A percentile compares a stretch with the other conserved stretches of the same genome.
Conservation (phyloP, 805 yeast genomes). For the Gaillardinia entomophila region DNA sequence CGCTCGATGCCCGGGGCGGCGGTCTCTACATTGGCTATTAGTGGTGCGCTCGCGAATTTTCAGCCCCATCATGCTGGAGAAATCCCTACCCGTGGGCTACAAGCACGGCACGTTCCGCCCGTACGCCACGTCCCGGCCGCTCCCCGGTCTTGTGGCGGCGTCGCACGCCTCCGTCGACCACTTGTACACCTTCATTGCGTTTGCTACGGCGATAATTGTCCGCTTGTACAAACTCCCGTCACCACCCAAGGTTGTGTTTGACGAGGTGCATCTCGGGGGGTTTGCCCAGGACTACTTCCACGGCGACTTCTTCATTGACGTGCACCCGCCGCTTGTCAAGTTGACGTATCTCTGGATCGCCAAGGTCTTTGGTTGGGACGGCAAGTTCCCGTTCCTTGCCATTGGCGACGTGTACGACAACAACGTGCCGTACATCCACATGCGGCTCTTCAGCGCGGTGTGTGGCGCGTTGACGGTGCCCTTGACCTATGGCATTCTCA, state of each 20-base stretch:
- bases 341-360: slow-evolving; percentile 53
- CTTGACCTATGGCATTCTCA: slow-evolving; percentile 49
- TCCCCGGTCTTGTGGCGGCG: slow-evolving; percentile 8
- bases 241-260: slow-evolving; percentile 42
- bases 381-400: slow-evolving; percentile 23
- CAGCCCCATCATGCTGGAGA: not conserved
- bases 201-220: slow-evolving; percentile 18
- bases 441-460: slow-evolving; percentile 54
- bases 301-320: slow-evolving; percentile 63
- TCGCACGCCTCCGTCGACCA: slow-evolving; percentile 12
- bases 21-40: slow-evolving; percentile 54
- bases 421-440: slow-evolving; percentile 41
- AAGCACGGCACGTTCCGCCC: slow-evolving; percentile 25
- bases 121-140: slow-evolving; percentile 19
- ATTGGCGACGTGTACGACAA: slow-evolving; percentile 37
- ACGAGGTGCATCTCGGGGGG: slow-evolving; percentile 40
- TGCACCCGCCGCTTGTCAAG: slow-evolving; percentile 68
- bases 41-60: not conserved
- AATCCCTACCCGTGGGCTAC: slow-evolving; percentile 16
- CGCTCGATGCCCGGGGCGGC: slow-evolving; percentile 70
- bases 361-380: slow-evolving; percentile 48
- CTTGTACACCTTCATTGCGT: slow-evolving; percentile 12
- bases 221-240: slow-evolving; percentile 26
- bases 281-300: slow-evolving; percentile 40
- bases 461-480: slow-evolving; percentile 50